These are phyloP conservation scores for Zygnema circumcarinatum DNA, from an alignment of 139 green algal species.

Conservation along the genomic window DNA sequence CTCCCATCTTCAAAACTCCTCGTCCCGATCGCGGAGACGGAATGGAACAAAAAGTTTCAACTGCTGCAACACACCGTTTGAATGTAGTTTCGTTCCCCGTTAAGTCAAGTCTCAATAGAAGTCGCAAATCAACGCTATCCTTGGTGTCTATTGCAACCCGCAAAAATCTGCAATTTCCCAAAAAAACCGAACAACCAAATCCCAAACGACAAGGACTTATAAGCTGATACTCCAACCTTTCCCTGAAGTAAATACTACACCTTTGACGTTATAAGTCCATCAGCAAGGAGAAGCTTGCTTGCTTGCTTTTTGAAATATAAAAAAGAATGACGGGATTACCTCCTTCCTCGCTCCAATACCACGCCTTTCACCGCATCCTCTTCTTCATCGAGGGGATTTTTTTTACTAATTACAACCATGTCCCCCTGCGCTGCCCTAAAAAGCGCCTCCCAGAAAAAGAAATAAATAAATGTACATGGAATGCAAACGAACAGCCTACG, in stretches of 20 bases:
- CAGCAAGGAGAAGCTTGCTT: too few species aligned
- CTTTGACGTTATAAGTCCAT: constrained; percentile 4
- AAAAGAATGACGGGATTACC: neutral
- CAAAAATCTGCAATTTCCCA: constrained; percentile 19
- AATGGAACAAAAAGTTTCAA: constrained; percentile 14
- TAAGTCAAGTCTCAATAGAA: constrained; percentile 28
- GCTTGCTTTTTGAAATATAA: neutral
- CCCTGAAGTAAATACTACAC: neutral
- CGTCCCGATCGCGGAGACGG: neutral
- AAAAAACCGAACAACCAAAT: neutral
- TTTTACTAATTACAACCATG: constrained; percentile 29
- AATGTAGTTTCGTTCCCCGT: constrained; percentile 18
- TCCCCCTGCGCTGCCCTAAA: constrained; percentile 26
- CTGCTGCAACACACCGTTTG: neutral
- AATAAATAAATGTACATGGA: too few species aligned
- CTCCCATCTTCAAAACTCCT: neutral
- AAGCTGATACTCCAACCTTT: neutral
- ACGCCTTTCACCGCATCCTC: constrained; percentile 21
- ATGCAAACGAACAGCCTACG: too few species aligned
- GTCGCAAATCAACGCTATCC: constrained; percentile 13
- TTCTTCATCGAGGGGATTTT: constrained; percentile 25
- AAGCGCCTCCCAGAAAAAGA: too few species aligned
- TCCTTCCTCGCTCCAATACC: constrained; percentile 20
- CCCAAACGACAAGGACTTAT: neutral
- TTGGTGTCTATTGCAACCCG: neutral